Base-by-base conservation (phyloP, 371 early-diverging fungal species). In the Enteropsectra breve region DNA sequence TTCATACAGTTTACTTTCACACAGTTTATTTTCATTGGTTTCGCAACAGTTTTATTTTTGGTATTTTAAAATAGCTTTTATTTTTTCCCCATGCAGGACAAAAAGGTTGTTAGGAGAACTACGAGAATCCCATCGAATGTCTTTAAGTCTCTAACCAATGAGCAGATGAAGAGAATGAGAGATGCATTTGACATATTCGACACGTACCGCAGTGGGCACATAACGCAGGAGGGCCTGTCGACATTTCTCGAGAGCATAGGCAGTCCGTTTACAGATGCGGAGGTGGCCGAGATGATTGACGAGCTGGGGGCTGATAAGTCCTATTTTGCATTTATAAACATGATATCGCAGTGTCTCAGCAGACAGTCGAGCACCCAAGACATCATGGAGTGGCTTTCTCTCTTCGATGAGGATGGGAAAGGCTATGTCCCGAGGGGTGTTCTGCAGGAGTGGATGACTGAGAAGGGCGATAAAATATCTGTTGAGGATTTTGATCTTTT, bases 61-160 rank as follows among this genome's bases (percentile, higher is more conserved):
- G n/a, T n/a, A n/a, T n/a, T n/a, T n/a, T n/a, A n/a, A n/a, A n/a
- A n/a, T n/a, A n/a, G n/a, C n/a, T n/a, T n/a, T n/a, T n/a, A n/a
- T n/a, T n/a, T n/a, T 52, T 43, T 65, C 30, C 43, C 29, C 26
- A 34, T 40, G 30, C 18, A 21, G 46, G 23, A 32, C 58, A 50
- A 67, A 53, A n/a, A n/a, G n/a, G n/a, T n/a, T n/a, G n/a, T n/a
- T n/a, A 74, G 73, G 68, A 69, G 76, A 52, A 63, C 48, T 11
- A 59, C 59, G 37, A 63, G 80, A 48, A 73, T 94, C 75, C 92
- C 89, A 83, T 91, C 92, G 24, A 97, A 96, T 78, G 92, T 95
- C 26, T 97, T 97, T 81, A 89, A 90, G 47, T 91, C 92, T 84
- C 91, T 97, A 79, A 92, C 92, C 74, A 89, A 92, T 65, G 85